Evolutionary conservation across 192 early-diverging fungal genomes (phyloP).

Genomic region (Coemansia sp.): DNA sequence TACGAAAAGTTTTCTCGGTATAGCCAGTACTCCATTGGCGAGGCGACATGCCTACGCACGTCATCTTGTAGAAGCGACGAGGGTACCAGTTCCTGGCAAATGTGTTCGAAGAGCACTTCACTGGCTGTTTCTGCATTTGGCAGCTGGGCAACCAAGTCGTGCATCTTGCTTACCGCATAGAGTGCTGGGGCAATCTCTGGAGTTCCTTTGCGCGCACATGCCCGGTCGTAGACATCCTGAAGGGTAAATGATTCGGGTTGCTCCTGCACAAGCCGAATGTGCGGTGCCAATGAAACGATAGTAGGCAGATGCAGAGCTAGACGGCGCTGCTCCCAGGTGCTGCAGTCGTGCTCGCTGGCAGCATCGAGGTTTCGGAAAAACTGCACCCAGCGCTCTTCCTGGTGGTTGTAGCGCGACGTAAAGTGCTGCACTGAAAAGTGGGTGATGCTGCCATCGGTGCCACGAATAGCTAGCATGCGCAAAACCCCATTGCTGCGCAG

Average conservation of each 20-base stretch:
- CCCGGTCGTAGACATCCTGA: constrained; percentile 90
- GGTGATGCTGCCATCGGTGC: constrained; percentile 84
- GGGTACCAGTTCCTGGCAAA: constrained; percentile 81
- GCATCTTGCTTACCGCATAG: constrained; percentile 74
- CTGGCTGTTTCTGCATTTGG: constrained; percentile 71
- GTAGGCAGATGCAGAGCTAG: constrained; percentile 83
- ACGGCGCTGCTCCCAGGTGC: constrained; percentile 75
- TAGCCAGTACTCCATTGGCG: constrained; percentile 90
- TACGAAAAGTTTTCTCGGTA: constrained; percentile 91
- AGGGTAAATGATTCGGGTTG: constrained; percentile 85
- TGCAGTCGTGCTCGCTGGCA: constrained; percentile 66
- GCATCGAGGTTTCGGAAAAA: constrained; percentile 90
- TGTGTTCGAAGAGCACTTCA: constrained; percentile 85
- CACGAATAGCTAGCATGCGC: constrained; percentile 81
- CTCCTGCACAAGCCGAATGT: constrained; percentile 90
- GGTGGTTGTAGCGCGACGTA: constrained; percentile 78
- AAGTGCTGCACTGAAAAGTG: constrained; percentile 95
- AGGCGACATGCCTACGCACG: constrained; percentile 68
- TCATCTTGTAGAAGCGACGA: constrained; percentile 80
- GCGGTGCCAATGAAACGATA: constrained; percentile 89
- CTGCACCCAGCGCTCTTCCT: constrained; percentile 95
- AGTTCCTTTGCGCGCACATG: constrained; percentile 70
- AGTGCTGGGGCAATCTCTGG: constrained; percentile 87
- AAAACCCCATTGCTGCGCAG: constrained; percentile 71
- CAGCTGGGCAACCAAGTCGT: constrained; percentile 23